Evolutionary conservation across 768 basidiomycete genomes (phyloP).

Genomic region (Brasilioporus rufonigricans): DNA sequence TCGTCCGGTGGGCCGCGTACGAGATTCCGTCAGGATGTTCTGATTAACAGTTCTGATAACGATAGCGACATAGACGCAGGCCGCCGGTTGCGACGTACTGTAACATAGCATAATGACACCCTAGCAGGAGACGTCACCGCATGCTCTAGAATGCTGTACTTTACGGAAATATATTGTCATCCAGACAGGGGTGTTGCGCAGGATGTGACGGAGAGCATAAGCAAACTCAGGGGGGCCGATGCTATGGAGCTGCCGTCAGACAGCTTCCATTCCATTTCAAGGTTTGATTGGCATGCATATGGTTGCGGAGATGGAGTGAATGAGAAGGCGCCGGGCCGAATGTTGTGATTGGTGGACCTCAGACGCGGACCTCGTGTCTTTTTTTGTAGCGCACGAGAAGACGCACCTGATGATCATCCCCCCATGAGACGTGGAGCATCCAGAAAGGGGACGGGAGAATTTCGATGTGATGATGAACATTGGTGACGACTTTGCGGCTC

Average conservation of each 20-base stretch:
- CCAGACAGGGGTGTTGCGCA: neutral
- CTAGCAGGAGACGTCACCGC: neutral
- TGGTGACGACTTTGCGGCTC: neutral
- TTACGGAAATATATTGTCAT: neutral
- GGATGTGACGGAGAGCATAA: neutral
- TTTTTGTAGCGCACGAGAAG: neutral
- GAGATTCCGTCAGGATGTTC: constrained; percentile 8
- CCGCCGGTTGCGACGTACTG: neutral
- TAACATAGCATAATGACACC: neutral
- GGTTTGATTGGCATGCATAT: constrained; percentile 21
- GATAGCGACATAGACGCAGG: constrained; percentile 1
- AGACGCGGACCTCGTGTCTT: constrained; percentile 6
- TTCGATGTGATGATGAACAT: neutral
- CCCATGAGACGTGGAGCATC: neutral
- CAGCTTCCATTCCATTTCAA: constrained; percentile 25
- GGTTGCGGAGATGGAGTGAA: constrained; percentile 21
- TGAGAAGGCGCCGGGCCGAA: neutral
- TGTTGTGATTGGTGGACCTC: constrained; percentile 9
- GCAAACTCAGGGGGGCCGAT: neutral
- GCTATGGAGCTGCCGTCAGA: constrained; percentile 7
- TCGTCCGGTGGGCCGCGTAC: neutral
- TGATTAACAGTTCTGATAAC: constrained; percentile 12
- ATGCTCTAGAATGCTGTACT: neutral
- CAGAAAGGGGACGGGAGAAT: neutral
- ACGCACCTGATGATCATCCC: neutral